phyloP scores from a whole-genome alignment of 768 basidiomycete genomes.

The Sarcodon aspratus region DNA sequence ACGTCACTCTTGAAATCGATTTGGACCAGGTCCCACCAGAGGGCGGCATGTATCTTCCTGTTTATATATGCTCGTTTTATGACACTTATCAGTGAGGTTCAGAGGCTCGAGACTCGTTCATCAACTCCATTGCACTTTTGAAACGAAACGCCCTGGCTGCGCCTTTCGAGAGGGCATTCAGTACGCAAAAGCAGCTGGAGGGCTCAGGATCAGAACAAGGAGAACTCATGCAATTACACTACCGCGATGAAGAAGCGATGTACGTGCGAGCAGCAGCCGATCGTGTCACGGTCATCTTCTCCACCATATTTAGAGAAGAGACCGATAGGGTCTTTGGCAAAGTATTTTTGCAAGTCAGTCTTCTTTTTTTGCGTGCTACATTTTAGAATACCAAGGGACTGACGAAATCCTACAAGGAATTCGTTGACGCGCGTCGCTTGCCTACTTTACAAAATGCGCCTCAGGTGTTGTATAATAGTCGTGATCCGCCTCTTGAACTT shows the following conservation, averaged over 20 bases:
- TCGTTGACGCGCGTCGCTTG: conserved; percentile 93
- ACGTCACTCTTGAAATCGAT: conserved; percentile 80
- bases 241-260: conserved; percentile 95
- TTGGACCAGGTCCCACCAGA: conserved; percentile 76
- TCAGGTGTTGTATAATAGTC: conserved; percentile 89
- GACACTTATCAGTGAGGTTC: conserved; percentile 6
- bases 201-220: conserved; percentile 53
- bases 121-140: conserved; percentile 72
- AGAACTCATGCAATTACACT: conserved; percentile 86
- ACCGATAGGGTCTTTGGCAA: conserved; percentile 96
- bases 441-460: conserved; percentile 94
- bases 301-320: conserved; percentile 93
- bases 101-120: conserved; percentile 75
- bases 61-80: neutral
- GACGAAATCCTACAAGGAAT: conserved; percentile 51
- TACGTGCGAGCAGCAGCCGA: conserved; percentile 89
- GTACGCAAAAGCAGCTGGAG: conserved; percentile 75
- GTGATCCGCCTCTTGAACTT: conserved; percentile 96
- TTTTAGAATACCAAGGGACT: neutral
- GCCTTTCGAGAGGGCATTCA: conserved; percentile 86
- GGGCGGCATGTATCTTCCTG: conserved; percentile 44
- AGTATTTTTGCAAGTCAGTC: conserved; percentile 85
- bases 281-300: conserved; percentile 96
- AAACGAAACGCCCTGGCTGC: conserved; percentile 93
- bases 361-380: conserved; percentile 6